Conservation (phyloP, 202 grass and related monocot species). For the Zizania palustris region DNA sequence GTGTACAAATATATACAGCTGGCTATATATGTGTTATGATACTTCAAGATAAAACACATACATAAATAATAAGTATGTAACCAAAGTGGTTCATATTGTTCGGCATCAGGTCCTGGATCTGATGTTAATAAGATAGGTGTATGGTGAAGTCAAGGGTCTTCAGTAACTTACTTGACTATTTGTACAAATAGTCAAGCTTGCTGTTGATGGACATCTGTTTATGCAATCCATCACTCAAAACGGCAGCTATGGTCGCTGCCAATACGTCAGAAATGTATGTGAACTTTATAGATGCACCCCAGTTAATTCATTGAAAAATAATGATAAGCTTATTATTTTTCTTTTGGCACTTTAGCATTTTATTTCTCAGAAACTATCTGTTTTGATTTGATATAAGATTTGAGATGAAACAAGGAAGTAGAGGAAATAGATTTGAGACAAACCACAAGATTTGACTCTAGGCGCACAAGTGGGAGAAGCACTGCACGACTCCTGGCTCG, state of each 20-base stretch:
- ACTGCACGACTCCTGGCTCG: too few relatives aligned
- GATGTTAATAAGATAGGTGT: constrained; percentile 63
- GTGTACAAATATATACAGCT: constrained; percentile 57
- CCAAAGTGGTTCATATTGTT: constrained; percentile 59
- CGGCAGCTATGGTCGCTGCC: constrained; percentile 4
- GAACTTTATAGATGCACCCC: constrained; percentile 41
- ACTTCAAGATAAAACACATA: constrained; percentile 38
- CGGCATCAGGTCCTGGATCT: constrained; percentile 47
- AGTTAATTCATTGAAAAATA: constrained; percentile 42
- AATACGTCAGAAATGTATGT: constrained; percentile 44
- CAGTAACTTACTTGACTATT: constrained; percentile 70
- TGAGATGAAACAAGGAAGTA: too few relatives aligned
- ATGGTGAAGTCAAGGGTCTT: constrained; percentile 60
- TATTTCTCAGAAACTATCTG: too few relatives aligned
- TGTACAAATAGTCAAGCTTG: constrained; percentile 53
- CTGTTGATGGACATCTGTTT: constrained; percentile 46
- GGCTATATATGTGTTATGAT: constrained; percentile 41
- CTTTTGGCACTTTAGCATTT: too few relatives aligned
- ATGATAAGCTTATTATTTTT: constrained; percentile 41
- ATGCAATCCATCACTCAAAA: too few relatives aligned
- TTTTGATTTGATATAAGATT: too few relatives aligned
- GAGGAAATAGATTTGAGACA: too few relatives aligned
- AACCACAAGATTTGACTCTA: too few relatives aligned
- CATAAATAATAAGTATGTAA: constrained; percentile 59
- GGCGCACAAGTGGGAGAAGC: too few relatives aligned